Conservation (phyloP, 805 yeast genomes). For the Kazachstania africana region DNA sequence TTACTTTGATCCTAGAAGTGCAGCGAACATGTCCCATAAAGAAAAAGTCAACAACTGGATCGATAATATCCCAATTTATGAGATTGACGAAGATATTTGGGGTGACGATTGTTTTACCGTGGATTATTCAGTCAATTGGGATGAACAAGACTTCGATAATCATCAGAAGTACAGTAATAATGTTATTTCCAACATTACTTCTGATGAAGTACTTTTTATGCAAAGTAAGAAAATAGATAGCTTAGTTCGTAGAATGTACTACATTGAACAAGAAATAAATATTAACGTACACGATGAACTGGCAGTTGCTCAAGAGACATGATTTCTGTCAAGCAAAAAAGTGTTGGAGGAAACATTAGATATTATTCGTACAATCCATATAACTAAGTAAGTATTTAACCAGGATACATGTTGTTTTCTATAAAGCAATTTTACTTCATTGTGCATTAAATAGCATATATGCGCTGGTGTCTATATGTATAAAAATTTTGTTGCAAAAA, state of each 20-base stretch:
- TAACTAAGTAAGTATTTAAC: too few relatives aligned
- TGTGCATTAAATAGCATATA: too few relatives aligned
- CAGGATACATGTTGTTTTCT: too few relatives aligned
- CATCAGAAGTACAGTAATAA: background rate
- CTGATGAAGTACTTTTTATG: constrained; percentile 14
- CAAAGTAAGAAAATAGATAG: constrained; percentile 16
- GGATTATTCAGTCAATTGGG: constrained; percentile 23
- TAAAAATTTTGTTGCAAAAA: too few relatives aligned
- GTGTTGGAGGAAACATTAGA: background rate
- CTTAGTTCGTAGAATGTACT: constrained; percentile 12
- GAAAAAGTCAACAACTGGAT: constrained; percentile 65
- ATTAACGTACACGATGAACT: too few relatives aligned
- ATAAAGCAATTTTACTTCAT: too few relatives aligned
- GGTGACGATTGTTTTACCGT: constrained; percentile 14
- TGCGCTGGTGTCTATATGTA: too few relatives aligned
- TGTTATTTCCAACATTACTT: constrained; percentile 5
- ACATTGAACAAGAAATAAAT: background rate
- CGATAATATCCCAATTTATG: constrained; percentile 38
- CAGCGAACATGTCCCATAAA: constrained; percentile 48
- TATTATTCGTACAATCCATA: too few relatives aligned
- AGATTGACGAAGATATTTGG: constrained; percentile 9
- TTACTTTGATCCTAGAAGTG: constrained; percentile 49
- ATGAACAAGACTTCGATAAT: constrained; percentile 23
- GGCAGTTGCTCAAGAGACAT: too few relatives aligned
- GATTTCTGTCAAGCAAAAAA: background rate